These are phyloP conservation scores for Trifolium fragiferum DNA, from an alignment of 306 rosid genomes.

Conservation along the genomic window DNA sequence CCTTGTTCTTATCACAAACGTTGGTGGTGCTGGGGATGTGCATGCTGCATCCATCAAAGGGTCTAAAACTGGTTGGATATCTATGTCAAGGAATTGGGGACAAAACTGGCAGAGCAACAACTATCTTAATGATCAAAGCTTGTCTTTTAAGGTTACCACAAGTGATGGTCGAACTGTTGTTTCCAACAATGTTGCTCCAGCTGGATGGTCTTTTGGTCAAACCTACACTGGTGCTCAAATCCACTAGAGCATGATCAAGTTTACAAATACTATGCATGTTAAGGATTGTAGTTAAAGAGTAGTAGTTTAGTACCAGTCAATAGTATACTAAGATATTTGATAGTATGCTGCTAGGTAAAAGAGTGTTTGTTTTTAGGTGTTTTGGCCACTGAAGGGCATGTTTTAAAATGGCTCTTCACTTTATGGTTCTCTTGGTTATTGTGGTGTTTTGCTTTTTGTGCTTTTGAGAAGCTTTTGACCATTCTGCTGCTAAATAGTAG, in stretches of 20 bases:
- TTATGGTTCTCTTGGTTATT: conserved; percentile 42
- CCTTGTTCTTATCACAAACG: conserved; percentile 87
- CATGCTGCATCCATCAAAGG: conserved; percentile 78
- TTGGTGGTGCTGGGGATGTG: conserved; percentile 97
- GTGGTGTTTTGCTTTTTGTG: conserved; percentile 22
- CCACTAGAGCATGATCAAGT: conserved; percentile 43
- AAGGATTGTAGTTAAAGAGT: conserved; percentile 3
- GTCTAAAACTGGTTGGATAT: conserved; percentile 76
- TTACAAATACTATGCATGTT: conserved; percentile 11
- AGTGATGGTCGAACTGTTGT: conserved; percentile 77
- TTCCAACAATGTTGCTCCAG: conserved; percentile 74
- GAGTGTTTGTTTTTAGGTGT: conserved; percentile 49
- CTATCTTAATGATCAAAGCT: conserved; percentile 82
- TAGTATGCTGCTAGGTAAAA: conserved; percentile 57
- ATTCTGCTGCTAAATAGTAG: conserved; percentile 45
- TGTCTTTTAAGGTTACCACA: conserved; percentile 87
- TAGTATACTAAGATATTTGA: conserved; percentile 79
- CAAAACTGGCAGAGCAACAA: conserved; percentile 97
- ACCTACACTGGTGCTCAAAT: conserved; percentile 86
- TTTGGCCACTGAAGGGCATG: conserved; percentile 54
- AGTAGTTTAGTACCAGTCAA: conserved; percentile 40
- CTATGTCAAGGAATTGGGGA: conserved; percentile 97
- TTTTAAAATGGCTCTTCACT: conserved; percentile 68
- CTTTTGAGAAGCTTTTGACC: conserved; percentile 27
- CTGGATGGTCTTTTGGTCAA: conserved; percentile 93